phyloP scores from a whole-genome alignment of 2,329 filamentous ascomycete species.

The Delphinella strobiligena region DNA sequence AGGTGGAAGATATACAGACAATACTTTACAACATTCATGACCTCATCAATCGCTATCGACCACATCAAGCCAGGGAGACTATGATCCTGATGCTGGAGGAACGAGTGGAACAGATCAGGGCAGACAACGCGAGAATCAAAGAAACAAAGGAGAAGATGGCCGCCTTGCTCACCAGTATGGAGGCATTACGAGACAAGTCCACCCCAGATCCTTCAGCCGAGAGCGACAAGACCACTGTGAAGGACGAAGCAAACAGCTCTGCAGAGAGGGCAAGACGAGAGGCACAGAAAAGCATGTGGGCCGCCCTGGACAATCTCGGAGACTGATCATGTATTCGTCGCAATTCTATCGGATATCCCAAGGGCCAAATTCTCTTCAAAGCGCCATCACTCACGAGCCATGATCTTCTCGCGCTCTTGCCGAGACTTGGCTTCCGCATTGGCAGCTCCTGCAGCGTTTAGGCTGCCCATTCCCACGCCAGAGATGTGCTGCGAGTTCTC shows the following conservation, averaged over 20 bases:
- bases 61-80: slow-evolving; percentile 82
- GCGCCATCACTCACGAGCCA: slow-evolving; percentile 9
- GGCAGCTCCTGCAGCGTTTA: slow-evolving; percentile 9
- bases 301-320: slow-evolving; percentile 10
- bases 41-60: slow-evolving; percentile 85
- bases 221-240: too few relatives aligned
- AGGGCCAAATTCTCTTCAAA: too few relatives aligned
- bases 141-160: slow-evolving; percentile 61
- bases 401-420: slow-evolving; percentile 16
- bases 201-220: too few relatives aligned
- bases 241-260: not conserved
- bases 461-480: slow-evolving; percentile 14
- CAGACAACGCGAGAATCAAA: slow-evolving; percentile 59
- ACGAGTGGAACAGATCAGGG: slow-evolving; percentile 58
- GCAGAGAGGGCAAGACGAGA: not conserved
- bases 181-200: not conserved
- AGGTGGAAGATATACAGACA: slow-evolving; percentile 66
- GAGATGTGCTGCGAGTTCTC: slow-evolving; percentile 18
- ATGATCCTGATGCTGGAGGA: slow-evolving; percentile 81
- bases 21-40: slow-evolving; percentile 88
- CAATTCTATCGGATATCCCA: too few relatives aligned
- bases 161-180: slow-evolving; percentile 32
- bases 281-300: slow-evolving; percentile 10
- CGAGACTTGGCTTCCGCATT: slow-evolving; percentile 10
- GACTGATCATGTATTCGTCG: slow-evolving; percentile 5